Base-by-base conservation (phyloP, 768 basidiomycete genomes). In the Phaeotremella skinneri region DNA sequence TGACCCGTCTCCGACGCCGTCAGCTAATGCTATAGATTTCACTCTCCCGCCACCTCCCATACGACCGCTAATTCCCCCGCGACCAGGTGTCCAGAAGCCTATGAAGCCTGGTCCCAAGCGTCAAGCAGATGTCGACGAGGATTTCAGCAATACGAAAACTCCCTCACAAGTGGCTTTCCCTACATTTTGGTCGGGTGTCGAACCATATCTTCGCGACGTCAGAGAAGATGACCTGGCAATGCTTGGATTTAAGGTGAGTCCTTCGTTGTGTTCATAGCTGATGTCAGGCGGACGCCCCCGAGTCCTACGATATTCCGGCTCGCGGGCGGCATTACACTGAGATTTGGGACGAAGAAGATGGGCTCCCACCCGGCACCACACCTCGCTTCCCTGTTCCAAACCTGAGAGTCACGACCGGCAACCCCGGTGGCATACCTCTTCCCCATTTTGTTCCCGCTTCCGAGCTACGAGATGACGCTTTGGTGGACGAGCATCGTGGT, bases 211-310 rank as follows among this genome's bases (percentile, higher is more conserved):
- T 70, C 86, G 92, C 51, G 84, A 85, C 23, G 85, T 97, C 43
- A 87, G 87, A 62, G 96, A 98, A 78, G 96, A 98, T 76, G 96
- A 99, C 72, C 79, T 98, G 27, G 94, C 94, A 2, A 93, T 91
- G 77, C 81, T 99, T 52, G 88, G 90, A 59, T 89, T 89, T 69
- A 86, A 87, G 11, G 89, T 84, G 43, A 47, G 78, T 65, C 49
- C 13, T 20, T 9, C 21, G 20, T 21, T 17, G 7, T n/a, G 56
- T 17, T 42, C 25, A 9, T 25, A 30, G 13, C 27, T 20, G 27
- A 41, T 48, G 32, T 50, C 20, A 80, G 77, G 77, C 78, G n/a
- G 92, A 97, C 69, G 92, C 96, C 61, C 81, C 89, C 7, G 89
- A 91, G 57, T 87, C 90, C 0, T 96, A 84, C 69, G 78, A 90